Conservation (phyloP, 2,329 filamentous ascomycete genomes). For the Hypoxylon sp. region DNA sequence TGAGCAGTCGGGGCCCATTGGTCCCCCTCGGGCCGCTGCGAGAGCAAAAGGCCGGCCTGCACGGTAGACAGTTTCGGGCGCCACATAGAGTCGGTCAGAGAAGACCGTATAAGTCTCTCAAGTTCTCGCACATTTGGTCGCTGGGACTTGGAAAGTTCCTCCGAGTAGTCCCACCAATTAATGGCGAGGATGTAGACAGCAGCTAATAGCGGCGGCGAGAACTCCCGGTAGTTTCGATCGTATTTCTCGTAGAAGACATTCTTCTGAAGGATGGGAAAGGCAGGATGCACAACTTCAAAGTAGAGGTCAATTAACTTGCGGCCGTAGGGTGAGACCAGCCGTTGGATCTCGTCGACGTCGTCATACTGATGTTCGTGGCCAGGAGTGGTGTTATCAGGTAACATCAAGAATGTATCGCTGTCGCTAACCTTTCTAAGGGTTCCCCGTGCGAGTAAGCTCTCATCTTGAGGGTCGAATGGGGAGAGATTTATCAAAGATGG, state of each 20-base stretch:
- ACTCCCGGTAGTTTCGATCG: conserved; percentile 77
- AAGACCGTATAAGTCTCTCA: conserved; percentile 79
- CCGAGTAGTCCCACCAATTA: conserved; percentile 87
- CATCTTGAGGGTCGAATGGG: conserved; percentile 83
- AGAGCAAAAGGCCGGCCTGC: conserved; percentile 80
- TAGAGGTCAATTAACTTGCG: conserved; percentile 82
- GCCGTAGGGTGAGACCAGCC: conserved; percentile 81
- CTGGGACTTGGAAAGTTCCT: conserved; percentile 72
- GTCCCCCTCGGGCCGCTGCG: conserved; percentile 81
- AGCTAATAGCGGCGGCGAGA: conserved; percentile 81
- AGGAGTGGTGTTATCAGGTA: conserved; percentile 79
- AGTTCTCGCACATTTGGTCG: conserved; percentile 80
- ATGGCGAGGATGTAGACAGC: conserved; percentile 88
- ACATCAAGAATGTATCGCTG: conserved; percentile 82
- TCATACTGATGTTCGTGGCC: conserved; percentile 78
- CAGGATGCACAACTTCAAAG: conserved; percentile 84
- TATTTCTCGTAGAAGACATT: conserved; percentile 84
- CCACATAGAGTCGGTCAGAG: conserved; percentile 82
- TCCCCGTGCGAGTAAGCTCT: conserved; percentile 78
- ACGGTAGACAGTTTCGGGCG: conserved; percentile 85
- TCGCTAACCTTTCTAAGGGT: conserved; percentile 82
- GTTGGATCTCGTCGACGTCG: conserved; percentile 79
- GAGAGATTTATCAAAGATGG: conserved; percentile 86
- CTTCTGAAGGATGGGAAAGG: conserved; percentile 86
- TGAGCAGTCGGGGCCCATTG: conserved; percentile 90